Percentiles rank a stretch among this genome's conserved stretches.
phyloP scores from a whole-genome alignment of 495 filamentous ascomycete species.

The Neurospora hispaniola region DNA sequence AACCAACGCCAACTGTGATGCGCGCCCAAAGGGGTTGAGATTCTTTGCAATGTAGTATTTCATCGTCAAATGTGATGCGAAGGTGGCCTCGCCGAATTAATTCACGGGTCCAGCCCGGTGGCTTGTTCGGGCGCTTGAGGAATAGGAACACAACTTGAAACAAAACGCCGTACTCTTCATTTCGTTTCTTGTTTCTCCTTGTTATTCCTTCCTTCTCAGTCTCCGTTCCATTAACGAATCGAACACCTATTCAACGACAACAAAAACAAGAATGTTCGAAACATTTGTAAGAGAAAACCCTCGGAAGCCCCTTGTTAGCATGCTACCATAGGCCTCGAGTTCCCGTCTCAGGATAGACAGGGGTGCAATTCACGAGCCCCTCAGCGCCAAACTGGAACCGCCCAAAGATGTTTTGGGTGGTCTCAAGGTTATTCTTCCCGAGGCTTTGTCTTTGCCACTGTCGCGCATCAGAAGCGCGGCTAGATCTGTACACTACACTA shows the following conservation, averaged over 20 bases:
- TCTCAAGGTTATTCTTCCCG: background rate
- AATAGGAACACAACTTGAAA: background rate
- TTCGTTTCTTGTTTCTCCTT: background rate
- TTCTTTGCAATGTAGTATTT: background rate
- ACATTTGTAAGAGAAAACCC: background rate
- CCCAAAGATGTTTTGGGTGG: background rate
- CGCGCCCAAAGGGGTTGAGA: background rate
- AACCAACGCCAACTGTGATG: background rate
- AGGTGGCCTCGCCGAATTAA: background rate
- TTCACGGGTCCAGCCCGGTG: background rate
- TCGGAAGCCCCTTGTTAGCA: background rate
- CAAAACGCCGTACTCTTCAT: background rate
- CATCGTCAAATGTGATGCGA: background rate
- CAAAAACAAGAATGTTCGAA: background rate
- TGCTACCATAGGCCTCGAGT: background rate
- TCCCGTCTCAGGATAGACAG: background rate
- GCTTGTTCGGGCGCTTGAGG: background rate
- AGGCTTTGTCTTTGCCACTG: background rate
- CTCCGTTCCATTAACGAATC: background rate
- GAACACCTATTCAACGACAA: background rate
- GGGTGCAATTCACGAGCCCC: background rate
- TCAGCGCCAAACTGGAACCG: background rate
- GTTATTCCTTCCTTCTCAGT: background rate
- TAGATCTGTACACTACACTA: background rate
- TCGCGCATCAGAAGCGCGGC: background rate